These are phyloP conservation scores for Annulohypoxylon stygium DNA, from an alignment of 495 filamentous ascomycete genomes.

Conservation along the genomic window DNA sequence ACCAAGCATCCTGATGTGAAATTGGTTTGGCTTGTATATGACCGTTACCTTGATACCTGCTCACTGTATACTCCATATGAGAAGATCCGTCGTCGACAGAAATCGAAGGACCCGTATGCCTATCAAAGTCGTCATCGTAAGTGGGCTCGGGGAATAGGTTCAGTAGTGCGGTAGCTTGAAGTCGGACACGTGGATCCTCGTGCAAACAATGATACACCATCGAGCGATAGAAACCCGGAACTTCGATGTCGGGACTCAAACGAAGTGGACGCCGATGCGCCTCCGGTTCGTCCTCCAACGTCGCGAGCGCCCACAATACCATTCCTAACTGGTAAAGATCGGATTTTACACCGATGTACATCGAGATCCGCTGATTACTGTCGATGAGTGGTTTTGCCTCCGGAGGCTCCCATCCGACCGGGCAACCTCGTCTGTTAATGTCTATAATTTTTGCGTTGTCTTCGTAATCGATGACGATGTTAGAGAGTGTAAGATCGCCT, in stretches of 20 bases:
- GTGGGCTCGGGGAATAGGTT: constrained; percentile 55
- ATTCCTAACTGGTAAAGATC: constrained; percentile 96
- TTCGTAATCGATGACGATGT: constrained; percentile 90
- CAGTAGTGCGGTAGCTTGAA: constrained; percentile 59
- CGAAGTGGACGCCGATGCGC: constrained; percentile 77
- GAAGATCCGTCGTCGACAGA: constrained; percentile 53
- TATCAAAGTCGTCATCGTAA: constrained; percentile 46
- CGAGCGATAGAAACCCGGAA: constrained; percentile 59
- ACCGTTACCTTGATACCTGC: constrained; percentile 42
- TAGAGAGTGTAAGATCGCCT: constrained; percentile 96
- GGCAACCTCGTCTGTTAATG: constrained; percentile 96
- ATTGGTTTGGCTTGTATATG: constrained; percentile 50
- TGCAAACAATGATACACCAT: constrained; percentile 62
- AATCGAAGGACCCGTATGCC: constrained; percentile 44
- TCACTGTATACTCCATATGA: constrained; percentile 51
- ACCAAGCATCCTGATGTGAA: constrained; percentile 52
- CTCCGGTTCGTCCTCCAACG: constrained; percentile 91
- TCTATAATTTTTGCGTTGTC: constrained; percentile 97
- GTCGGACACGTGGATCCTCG: constrained; percentile 57
- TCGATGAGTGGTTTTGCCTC: constrained; percentile 90
- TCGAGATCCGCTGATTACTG: constrained; percentile 91
- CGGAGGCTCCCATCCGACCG: constrained; percentile 97
- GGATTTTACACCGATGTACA: constrained; percentile 99
- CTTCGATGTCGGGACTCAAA: constrained; percentile 55
- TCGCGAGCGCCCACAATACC: constrained; percentile 94